Percentiles rank a stretch among this genome's conserved stretches.
Conservation (phyloP, 139 green algal species). For the Micractinium conductrix region DNA sequence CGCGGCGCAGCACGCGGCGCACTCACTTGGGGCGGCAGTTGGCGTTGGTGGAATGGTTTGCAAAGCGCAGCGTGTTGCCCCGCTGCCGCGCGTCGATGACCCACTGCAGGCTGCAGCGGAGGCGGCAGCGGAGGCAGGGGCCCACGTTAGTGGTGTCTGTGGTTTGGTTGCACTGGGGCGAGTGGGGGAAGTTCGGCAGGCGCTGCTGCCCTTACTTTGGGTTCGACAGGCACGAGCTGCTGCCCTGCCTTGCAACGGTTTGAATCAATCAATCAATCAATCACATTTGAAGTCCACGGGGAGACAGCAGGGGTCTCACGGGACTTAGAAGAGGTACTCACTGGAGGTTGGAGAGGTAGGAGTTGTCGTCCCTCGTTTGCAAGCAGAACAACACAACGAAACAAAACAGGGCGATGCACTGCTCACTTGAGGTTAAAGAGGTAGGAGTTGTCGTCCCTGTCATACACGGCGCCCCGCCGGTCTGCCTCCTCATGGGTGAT, state of each 20-base stretch:
- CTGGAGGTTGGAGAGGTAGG: constrained; percentile 83
- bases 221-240: constrained; percentile 84
- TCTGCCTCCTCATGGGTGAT: constrained; percentile 89
- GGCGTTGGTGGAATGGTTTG: constrained; percentile 71
- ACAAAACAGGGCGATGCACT: background rate
- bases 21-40: constrained; percentile 71
- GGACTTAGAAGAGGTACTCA: too few species aligned
- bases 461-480: constrained; percentile 87
- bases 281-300: too few species aligned
- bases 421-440: constrained; percentile 90
- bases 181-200: too few species aligned
- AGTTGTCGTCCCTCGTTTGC: too few species aligned
- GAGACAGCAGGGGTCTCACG: too few species aligned
- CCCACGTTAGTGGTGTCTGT: too few species aligned
- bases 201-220: too few species aligned
- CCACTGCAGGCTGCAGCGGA: constrained; percentile 56
- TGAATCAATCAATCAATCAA: too few species aligned
- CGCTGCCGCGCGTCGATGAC: constrained; percentile 83
- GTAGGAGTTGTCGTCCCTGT: constrained; percentile 86
- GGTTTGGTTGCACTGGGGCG: too few species aligned
- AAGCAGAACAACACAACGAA: background rate
- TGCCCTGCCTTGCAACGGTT: background rate
- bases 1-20: background rate
- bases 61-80: constrained; percentile 94
- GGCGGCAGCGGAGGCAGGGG: too few species aligned